Evolutionary conservation across 768 basidiomycete genomes (phyloP).

Genomic region (Mycena pura): DNA sequence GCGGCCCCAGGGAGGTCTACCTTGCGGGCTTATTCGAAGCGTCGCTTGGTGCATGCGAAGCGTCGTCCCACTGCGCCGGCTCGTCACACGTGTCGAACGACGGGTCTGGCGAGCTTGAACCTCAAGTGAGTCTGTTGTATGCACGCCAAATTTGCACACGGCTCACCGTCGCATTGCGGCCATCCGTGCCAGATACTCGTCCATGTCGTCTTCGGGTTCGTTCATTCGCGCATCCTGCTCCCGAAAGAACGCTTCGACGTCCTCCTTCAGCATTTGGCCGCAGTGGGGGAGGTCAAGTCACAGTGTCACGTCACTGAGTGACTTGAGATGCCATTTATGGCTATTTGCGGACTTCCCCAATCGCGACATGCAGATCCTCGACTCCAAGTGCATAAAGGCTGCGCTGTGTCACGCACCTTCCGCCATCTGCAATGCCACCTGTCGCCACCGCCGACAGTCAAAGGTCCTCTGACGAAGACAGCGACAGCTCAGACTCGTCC

Average conservation of each 20-base stretch:
- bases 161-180: slow-evolving; percentile 29
- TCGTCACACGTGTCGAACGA: not conserved
- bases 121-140: not conserved
- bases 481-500: slow-evolving; percentile 35
- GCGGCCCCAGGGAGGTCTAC: not conserved
- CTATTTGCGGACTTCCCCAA: too few relatives aligned
- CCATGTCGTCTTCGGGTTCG: slow-evolving; percentile 57
- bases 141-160: not conserved
- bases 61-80: not conserved
- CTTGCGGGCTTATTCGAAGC: slow-evolving; percentile 4
- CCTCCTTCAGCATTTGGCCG: slow-evolving; percentile 32
- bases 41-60: too few relatives aligned
- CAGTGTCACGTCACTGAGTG: not conserved
- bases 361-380: too few relatives aligned
- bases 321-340: not conserved
- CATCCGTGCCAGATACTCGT: slow-evolving; percentile 51
- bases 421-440: not conserved
- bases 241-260: slow-evolving; percentile 54
- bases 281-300: slow-evolving; percentile 2
- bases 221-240: slow-evolving; percentile 64
- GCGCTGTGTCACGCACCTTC: too few relatives aligned
- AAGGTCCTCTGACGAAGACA: slow-evolving; percentile 38
- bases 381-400: too few relatives aligned
- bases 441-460: too few relatives aligned
- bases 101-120: not conserved